phyloP scores from a whole-genome alignment of 2,329 filamentous ascomycete genomes.

The Ophiostoma triangulosporum region DNA sequence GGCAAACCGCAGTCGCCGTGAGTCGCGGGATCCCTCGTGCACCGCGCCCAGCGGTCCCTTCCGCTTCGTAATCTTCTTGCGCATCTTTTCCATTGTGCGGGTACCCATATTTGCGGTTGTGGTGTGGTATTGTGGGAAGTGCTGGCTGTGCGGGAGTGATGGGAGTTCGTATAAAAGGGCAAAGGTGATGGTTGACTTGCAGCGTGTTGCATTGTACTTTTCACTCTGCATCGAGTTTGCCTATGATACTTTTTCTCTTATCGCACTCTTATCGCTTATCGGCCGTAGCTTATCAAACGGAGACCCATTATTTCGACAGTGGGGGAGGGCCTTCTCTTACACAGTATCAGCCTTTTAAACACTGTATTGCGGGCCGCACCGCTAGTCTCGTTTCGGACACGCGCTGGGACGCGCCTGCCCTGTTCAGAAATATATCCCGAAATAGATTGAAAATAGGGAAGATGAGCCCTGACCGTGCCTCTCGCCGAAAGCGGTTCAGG shows the following conservation, averaged over 20 bases:
- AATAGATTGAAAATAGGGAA: not conserved
- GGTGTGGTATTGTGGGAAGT: not conserved
- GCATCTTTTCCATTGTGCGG: constrained; percentile 66
- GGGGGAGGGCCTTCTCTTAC: constrained; percentile 8
- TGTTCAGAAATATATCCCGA: too few species aligned
- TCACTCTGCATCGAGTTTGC: not conserved
- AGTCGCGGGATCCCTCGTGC: constrained; percentile 81
- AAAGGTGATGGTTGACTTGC: not conserved
- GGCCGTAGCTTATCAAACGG: not conserved
- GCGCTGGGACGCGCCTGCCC: constrained; percentile 12
- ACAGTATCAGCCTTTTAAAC: constrained; percentile 5
- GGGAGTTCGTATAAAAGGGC: not conserved
- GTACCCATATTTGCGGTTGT: constrained; percentile 35
- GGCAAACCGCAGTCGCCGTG: constrained; percentile 66
- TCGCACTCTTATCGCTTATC: constrained; percentile 1
- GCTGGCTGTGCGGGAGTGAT: not conserved
- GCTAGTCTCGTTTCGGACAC: constrained; percentile 9
- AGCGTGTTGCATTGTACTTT: not conserved
- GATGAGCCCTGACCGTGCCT: not conserved
- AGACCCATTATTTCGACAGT: not conserved
- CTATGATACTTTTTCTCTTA: constrained; percentile 4
- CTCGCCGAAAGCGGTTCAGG: not conserved
- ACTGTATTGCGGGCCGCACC: constrained; percentile 1
- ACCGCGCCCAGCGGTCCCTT: constrained; percentile 58
- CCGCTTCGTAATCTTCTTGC: constrained; percentile 81